phyloP scores from a whole-genome alignment of 139 green algal species.

The Chlorella sp. region DNA sequence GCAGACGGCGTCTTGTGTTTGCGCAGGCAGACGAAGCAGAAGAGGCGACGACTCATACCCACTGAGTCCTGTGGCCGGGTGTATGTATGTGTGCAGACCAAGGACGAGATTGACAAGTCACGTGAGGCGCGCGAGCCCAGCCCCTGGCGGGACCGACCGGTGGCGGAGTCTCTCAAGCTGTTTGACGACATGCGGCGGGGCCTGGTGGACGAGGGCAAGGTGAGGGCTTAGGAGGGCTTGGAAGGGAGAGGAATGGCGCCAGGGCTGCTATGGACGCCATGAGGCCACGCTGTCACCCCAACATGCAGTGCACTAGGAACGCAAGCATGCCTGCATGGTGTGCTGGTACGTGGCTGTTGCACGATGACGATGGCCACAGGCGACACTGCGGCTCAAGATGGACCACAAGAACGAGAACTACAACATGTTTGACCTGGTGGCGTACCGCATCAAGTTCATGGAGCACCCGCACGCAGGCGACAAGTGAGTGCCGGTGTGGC shows the following conservation, averaged over 20 bases:
- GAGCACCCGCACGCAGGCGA: conserved; percentile 79
- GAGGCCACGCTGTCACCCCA: no score
- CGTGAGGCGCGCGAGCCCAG: conserved; percentile 67
- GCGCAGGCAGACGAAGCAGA: no score
- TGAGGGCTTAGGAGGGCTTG: no score
- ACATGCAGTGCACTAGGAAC: neutral
- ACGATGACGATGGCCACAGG: no score
- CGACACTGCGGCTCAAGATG: conserved; percentile 84
- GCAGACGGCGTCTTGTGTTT: no score
- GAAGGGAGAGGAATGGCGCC: no score
- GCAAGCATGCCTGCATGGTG: neutral
- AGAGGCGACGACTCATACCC: no score
- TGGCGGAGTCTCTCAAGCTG: conserved; percentile 81
- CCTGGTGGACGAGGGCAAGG: conserved; percentile 82
- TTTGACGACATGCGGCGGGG: conserved; percentile 97
- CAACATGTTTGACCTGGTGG: conserved; percentile 98
- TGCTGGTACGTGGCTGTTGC: neutral
- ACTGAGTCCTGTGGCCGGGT: no score
- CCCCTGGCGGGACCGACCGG: conserved; percentile 86
- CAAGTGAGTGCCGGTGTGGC: no score
- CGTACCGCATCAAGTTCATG: conserved; percentile 94
- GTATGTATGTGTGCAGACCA: conserved; percentile 54
- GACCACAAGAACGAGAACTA: conserved; percentile 89
- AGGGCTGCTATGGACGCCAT: no score
- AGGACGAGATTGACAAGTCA: conserved; percentile 85